Evolutionary conservation across 176 grass and related monocot genomes (phyloP).

Genomic region (Metroxylon sagu): DNA sequence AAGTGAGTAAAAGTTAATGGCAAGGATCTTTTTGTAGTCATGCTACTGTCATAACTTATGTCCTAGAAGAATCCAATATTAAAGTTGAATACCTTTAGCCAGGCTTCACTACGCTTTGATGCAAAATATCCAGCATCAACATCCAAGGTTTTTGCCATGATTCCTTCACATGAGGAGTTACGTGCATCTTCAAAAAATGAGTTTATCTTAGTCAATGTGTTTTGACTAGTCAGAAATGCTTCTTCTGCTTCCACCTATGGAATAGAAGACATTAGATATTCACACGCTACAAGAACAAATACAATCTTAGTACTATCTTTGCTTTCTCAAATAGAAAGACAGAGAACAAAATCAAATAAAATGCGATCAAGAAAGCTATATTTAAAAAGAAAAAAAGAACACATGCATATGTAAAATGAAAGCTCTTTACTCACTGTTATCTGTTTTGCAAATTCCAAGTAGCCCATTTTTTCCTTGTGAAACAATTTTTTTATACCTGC

Average conservation of each 20-base stretch:
- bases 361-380: background rate
- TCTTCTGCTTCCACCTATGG: slow-evolving; percentile 62
- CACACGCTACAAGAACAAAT: background rate
- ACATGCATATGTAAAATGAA: slow-evolving; percentile 12
- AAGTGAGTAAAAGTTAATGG: background rate
- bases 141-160: slow-evolving; percentile 95
- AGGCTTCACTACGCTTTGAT: slow-evolving; percentile 77
- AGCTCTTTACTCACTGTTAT: slow-evolving; percentile 40
- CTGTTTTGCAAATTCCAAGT: slow-evolving; percentile 75
- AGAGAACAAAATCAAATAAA: slow-evolving; percentile 2
- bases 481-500: slow-evolving; percentile 62
- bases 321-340: background rate
- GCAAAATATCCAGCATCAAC: slow-evolving; percentile 80
- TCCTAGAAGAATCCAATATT: slow-evolving; percentile 6
- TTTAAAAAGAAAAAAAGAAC: slow-evolving; percentile 9
- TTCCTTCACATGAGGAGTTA: slow-evolving; percentile 84
- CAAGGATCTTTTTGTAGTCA: background rate
- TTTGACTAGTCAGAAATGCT: slow-evolving; percentile 45
- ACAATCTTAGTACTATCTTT: background rate
- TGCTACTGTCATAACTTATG: background rate
- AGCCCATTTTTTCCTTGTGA: slow-evolving; percentile 49
- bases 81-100: slow-evolving; percentile 54
- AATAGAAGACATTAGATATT: slow-evolving; percentile 24
- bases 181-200: slow-evolving; percentile 69
- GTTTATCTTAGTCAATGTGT: slow-evolving; percentile 51